Conservation (phyloP, 768 basidiomycete genomes). For the Boletus tylopilopsis region DNA sequence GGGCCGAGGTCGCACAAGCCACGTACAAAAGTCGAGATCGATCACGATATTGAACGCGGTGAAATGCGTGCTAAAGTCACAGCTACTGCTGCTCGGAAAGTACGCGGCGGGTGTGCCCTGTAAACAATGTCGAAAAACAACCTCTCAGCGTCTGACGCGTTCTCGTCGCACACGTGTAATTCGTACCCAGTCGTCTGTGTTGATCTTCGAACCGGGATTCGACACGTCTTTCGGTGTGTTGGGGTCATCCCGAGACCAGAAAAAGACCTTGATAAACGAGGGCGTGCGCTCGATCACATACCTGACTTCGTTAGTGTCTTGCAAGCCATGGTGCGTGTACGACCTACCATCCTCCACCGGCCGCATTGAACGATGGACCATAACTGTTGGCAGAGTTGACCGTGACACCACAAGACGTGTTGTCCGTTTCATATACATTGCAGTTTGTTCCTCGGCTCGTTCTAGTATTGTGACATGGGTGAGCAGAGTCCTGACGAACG, state of each 20-base stretch:
- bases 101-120: constrained; percentile 58
- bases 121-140: neutral
- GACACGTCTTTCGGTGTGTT: constrained; percentile 33
- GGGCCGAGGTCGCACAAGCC: neutral
- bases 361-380: constrained; percentile 33
- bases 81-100: constrained; percentile 54
- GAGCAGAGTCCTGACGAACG: neutral
- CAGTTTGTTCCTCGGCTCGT: constrained; percentile 28
- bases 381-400: constrained; percentile 25
- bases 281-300: constrained; percentile 36
- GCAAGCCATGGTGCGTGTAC: no score
- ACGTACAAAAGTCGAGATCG: constrained; percentile 37
- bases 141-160: neutral
- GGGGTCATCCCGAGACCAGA: constrained; percentile 33
- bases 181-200: constrained; percentile 27
- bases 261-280: constrained; percentile 36
- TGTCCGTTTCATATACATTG: constrained; percentile 25
- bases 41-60: constrained; percentile 61
- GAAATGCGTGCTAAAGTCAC: constrained; percentile 54
- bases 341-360: constrained; percentile 35
- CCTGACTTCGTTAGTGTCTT: constrained; percentile 12
- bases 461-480: constrained; percentile 13
- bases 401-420: constrained; percentile 32
- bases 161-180: neutral
- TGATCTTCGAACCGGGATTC: constrained; percentile 13